These are phyloP conservation scores for Phytophthora cryptogea DNA, from an alignment of 352 stramenopile species.

Conservation along the genomic window DNA sequence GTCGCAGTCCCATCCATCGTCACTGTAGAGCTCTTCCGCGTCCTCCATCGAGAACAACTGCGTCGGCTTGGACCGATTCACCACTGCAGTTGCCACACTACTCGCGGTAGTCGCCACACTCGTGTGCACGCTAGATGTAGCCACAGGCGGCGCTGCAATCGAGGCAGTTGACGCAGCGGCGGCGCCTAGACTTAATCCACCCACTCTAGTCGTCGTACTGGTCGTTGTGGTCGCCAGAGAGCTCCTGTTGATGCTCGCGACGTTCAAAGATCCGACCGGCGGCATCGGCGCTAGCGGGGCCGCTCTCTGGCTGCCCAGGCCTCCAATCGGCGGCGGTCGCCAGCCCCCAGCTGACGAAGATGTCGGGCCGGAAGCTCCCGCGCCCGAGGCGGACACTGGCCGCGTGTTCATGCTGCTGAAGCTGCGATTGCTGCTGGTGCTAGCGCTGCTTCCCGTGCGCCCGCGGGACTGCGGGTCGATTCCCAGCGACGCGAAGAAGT, in stretches of 20 bases:
- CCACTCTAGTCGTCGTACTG: conserved; percentile 9
- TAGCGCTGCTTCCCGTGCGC: conserved; percentile 29
- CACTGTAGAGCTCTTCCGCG: conserved; percentile 60
- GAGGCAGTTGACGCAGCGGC: neutral
- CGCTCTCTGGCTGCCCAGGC: conserved; percentile 21
- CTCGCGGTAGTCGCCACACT: conserved; percentile 4
- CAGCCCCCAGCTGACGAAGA: conserved; percentile 23
- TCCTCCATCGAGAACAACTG: conserved; percentile 84
- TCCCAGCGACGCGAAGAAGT: conserved; percentile 65
- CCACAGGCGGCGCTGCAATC: neutral
- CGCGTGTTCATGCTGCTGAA: conserved; percentile 37
- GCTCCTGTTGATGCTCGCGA: conserved; percentile 19
- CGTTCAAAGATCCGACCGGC: conserved; percentile 14
- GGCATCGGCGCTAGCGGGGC: conserved; percentile 1
- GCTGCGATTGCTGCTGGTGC: conserved; percentile 39
- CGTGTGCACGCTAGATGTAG: conserved; percentile 2
- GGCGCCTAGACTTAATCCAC: neutral
- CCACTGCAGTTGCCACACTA: conserved; percentile 1
- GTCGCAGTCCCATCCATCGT: conserved; percentile 76
- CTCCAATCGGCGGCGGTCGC: conserved; percentile 31
- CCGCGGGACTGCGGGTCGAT: conserved; percentile 33
- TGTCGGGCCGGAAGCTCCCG: conserved; percentile 4
- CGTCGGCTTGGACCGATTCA: conserved; percentile 27
- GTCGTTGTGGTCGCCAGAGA: conserved; percentile 9
- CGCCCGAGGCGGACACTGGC: conserved; percentile 16